Evolutionary conservation across 179 eudicot species (phyloP), one percentile per base, ranked within the genome.

Genomic region (Spinacia oleracea): DNA sequence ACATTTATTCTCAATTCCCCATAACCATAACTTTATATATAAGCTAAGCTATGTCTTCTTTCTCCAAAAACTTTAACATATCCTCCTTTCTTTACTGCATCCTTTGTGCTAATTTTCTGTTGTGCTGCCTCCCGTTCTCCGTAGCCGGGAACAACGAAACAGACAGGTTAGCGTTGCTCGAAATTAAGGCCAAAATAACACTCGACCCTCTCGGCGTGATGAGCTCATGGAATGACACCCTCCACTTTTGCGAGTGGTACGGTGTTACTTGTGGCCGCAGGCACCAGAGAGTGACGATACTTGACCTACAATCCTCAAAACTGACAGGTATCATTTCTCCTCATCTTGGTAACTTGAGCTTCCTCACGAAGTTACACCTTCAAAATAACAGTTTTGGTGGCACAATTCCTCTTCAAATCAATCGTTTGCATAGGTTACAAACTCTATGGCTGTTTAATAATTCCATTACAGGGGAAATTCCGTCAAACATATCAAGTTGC

Each of bases 71-170:
- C 9, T 45, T 45, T 9, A 45, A 45, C 14, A 45, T 45, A 45
- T 45, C 50, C 12, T 45, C 50, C 12, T 45, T 45, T 11, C 10
- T 62, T 62, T 25, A 5, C 34, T 9, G 10, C 34, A 2, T 46
- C 35, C 3, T 71, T 45, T 48, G 15, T 48, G 32, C 35, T 71
- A 29, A 15, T 25, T 25, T 38, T 71, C 20, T 71, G 32, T 71
- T 29, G 16, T 74, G 68, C 38, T 20, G 16, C 35, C 21, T 65
- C 32, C 64, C 3, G 1, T 11, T 48, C 46, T 50, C 21, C 9
- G 8, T 8, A 10, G 79, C 79, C 0, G 63, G 62, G n/a, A 68
- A 35, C 64, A 65, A 55, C 25, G 59, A 65, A 12, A 74, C 67
- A 51, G 78, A 79, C 12, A 11, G 25, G 9, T 16, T 11, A 23